A percentile compares a stretch with the other conserved stretches of the same genome.
These are phyloP conservation scores for Gloeopeniophorella convolvens DNA, from an alignment of 768 basidiomycete species.

Conservation along the genomic window DNA sequence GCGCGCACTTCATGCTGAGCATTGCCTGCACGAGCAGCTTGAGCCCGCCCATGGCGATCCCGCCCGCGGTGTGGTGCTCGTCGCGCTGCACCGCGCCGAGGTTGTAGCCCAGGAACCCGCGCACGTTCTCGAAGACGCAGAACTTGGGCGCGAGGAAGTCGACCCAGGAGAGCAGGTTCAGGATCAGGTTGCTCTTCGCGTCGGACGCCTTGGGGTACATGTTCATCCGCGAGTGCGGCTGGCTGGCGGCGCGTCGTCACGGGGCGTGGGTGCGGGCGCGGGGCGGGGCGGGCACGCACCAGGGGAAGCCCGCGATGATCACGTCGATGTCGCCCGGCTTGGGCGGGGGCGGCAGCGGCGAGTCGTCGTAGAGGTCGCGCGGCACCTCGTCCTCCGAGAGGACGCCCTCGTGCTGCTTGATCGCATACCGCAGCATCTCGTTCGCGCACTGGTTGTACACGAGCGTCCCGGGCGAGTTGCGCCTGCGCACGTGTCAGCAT, in stretches of 20 bases:
- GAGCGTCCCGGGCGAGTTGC: slow-evolving; percentile 44
- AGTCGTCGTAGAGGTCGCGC: slow-evolving; percentile 33
- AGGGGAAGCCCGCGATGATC: slow-evolving; percentile 69
- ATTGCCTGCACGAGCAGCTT: slow-evolving; percentile 59
- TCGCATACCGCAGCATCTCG: slow-evolving; percentile 47
- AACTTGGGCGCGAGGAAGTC: slow-evolving; percentile 37
- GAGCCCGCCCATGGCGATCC: slow-evolving; percentile 66
- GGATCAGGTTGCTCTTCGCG: slow-evolving; percentile 58
- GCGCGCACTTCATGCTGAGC: slow-evolving; percentile 54
- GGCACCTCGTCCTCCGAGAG: slow-evolving; percentile 30
- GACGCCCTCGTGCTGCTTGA: slow-evolving; percentile 41
- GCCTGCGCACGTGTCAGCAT: slow-evolving; percentile 28
- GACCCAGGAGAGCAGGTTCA: slow-evolving; percentile 46
- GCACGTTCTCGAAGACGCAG: slow-evolving; percentile 45
- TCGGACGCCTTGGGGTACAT: slow-evolving; percentile 66
- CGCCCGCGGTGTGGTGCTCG: slow-evolving; percentile 47
- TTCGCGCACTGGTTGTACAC: slow-evolving; percentile 75
- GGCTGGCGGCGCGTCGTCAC: slow-evolving; percentile 35
- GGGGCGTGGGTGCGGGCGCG: neutral
- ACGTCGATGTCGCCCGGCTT: slow-evolving; percentile 51
- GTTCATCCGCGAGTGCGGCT: slow-evolving; percentile 67
- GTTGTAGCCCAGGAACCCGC: slow-evolving; percentile 37
- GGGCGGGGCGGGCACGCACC: slow-evolving; percentile 34
- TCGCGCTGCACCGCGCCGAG: slow-evolving; percentile 34
- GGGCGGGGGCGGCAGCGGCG: slow-evolving; percentile 39